Base-by-base conservation (phyloP, 805 yeast species). In the Kluyveromyces lactis region DNA sequence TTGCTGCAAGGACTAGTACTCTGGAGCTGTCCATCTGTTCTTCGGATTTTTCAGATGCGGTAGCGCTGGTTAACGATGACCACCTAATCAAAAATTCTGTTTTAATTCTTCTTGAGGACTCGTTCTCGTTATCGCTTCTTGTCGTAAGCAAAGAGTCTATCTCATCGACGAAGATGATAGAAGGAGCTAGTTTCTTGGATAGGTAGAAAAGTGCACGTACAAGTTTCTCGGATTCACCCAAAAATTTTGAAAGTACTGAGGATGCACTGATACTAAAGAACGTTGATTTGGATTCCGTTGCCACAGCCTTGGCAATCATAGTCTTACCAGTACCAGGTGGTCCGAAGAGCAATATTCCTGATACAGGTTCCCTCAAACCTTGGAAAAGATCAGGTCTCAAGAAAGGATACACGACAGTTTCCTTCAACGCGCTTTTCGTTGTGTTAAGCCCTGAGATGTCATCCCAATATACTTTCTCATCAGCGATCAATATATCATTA, bases 311-410 rank as follows among this genome's bases (percentile, higher is more conserved):
- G 0, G 97, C 97, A 49, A 90, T 72, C 97, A 90, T 89, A 1
- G 97, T 89, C 56, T 92, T 90, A 41, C 97, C 97, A 0, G 97
- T 90, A n/a, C 98, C 98, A 0, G 97, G 97, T 2, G 98, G 97
- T 0, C 98, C 98, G 66, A 87, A 90, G 31, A 90, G 63, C 16
- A 90, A 68, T 95, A 92, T 86, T n/a, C 97, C 97, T 42, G 95
- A 67, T 0, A 95, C 89, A 0, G 97, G 97, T 63, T 89, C 97
- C 49, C 97, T 70, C 39, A 90, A 65, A 0, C 97, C 97, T 43
- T 77, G 74, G 57, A 90, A 92, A 42, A 90, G 68, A 62, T 90
- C 97, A 0, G 97, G 98, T 38, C 97, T 71, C 47, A 92, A 63
- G 55, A 90, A 89, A 18, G 98, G 98, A 58, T 89, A 90, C 11